A percentile compares a stretch with the other conserved stretches of the same genome.
Evolutionary conservation across 306 rosid genomes (phyloP).

Genomic region (Pterocarpus macrocarpus): DNA sequence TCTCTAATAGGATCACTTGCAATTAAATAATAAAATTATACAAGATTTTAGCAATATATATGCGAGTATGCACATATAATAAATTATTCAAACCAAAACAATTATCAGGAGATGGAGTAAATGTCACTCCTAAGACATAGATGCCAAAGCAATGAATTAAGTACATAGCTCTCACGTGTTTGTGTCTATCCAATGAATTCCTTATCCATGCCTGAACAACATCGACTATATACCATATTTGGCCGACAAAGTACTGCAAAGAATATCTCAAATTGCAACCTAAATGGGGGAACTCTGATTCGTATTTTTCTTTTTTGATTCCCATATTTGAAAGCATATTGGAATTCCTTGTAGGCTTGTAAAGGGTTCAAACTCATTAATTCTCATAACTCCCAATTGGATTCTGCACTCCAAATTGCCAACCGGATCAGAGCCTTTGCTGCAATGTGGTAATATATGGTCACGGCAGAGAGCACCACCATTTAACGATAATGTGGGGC

Average conservation of each 20-base stretch:
- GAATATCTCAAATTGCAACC: conserved; percentile 50
- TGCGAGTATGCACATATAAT: no score
- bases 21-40: no score
- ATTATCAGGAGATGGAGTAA: conserved; percentile 43
- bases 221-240: conserved; percentile 37
- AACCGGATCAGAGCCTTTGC: conserved; percentile 60
- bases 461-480: conserved; percentile 49
- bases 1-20: no score
- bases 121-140: conserved; percentile 52
- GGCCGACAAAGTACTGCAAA: conserved; percentile 44
- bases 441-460: conserved; percentile 41
- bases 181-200: conserved; percentile 46
- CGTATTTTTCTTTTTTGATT: conserved; percentile 42
- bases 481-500: conserved; percentile 59
- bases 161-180: conserved; percentile 58
- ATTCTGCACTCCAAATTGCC: conserved; percentile 66
- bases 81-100: conserved; percentile 32
- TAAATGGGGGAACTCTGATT: conserved; percentile 49
- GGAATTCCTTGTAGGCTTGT: conserved; percentile 63
- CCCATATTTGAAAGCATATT: conserved; percentile 52
- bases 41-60: no score
- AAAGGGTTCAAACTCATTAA: conserved; percentile 59
- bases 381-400: conserved; percentile 46
- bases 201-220: conserved; percentile 47
- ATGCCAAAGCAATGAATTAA: conserved; percentile 43